Conservation (phyloP, 371 early-diverging fungal genomes). For the Mucor velutinosus region DNA sequence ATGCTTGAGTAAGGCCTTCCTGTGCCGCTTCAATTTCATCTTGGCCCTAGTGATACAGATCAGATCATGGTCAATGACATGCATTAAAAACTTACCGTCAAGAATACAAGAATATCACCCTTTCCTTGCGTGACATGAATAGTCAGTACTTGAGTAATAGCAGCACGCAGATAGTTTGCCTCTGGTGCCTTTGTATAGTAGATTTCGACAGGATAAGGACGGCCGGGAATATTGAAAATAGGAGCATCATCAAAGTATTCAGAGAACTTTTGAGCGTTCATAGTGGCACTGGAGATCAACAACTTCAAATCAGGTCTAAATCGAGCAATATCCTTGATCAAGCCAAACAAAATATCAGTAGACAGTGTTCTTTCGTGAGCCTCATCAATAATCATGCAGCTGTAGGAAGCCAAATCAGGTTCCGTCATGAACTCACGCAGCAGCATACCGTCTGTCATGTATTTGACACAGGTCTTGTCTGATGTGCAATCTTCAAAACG, state of each 20-base stretch:
- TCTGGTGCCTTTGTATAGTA: conserved; percentile 97
- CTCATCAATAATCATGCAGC: conserved; percentile 98
- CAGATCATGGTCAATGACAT: neutral
- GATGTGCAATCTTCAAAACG: conserved; percentile 97
- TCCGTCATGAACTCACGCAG: conserved; percentile 98
- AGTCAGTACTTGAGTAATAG: conserved; percentile 93
- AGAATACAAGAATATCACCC: conserved; percentile 97
- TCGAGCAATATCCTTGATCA: conserved; percentile 96
- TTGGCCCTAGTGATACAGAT: conserved; percentile 70
- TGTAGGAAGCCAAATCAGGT: conserved; percentile 91
- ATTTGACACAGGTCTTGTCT: conserved; percentile 95
- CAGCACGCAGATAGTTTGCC: conserved; percentile 96
- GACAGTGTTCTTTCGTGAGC: conserved; percentile 99
- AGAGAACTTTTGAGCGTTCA: conserved; percentile 96
- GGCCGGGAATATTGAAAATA: conserved; percentile 93
- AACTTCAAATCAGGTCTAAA: conserved; percentile 93
- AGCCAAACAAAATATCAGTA: conserved; percentile 97
- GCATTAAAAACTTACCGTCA: conserved; percentile 67
- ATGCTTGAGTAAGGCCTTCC: conserved; percentile 79
- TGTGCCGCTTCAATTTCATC: conserved; percentile 97
- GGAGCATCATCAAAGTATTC: conserved; percentile 96
- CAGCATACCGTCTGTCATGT: conserved; percentile 99
- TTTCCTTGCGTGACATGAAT: conserved; percentile 91
- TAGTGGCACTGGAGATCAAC: conserved; percentile 98
- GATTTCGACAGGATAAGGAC: conserved; percentile 92